Conservation (phyloP, 805 yeast species). For the Blastobotrys attinorum region DNA sequence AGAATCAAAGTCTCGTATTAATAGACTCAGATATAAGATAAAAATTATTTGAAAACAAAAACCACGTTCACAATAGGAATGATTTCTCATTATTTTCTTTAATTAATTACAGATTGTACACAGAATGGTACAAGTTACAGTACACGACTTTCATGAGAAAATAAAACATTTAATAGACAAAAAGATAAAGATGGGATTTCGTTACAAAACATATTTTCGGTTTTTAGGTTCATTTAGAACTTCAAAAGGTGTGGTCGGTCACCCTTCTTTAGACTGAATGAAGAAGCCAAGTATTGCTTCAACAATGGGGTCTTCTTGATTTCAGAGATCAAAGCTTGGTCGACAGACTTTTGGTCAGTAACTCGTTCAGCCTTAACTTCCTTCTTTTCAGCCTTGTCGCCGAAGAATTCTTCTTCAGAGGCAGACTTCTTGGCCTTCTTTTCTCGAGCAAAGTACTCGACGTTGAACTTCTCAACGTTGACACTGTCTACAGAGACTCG, state of each 20-base stretch:
- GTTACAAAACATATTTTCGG: too few species aligned
- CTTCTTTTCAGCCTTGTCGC: constrained; percentile 67
- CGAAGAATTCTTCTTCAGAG: constrained; percentile 82
- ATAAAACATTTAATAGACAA: background rate
- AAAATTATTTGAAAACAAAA: too few species aligned
- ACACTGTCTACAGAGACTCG: constrained; percentile 70
- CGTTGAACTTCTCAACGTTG: constrained; percentile 85
- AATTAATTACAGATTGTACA: background rate
- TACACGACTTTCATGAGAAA: constrained; percentile 1
- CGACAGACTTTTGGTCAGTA: constrained; percentile 94
- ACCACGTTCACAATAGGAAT: too few species aligned
- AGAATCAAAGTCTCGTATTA: too few species aligned
- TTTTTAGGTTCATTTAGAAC: constrained; percentile 49
- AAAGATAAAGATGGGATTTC: background rate
- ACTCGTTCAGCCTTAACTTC: constrained; percentile 89
- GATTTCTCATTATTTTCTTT: background rate
- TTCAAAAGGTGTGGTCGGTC: constrained; percentile 97
- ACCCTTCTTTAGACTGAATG: constrained; percentile 96
- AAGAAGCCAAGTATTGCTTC: constrained; percentile 90
- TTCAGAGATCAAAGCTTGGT: constrained; percentile 84
- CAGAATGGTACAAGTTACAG: background rate
- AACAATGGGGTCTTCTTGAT: constrained; percentile 96
- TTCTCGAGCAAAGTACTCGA: constrained; percentile 94
- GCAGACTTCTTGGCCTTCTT: constrained; percentile 73
- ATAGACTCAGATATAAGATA: too few species aligned